These are phyloP conservation scores for Solanum lignicaule DNA, from an alignment of 257 asterid species.

Conservation along the genomic window DNA sequence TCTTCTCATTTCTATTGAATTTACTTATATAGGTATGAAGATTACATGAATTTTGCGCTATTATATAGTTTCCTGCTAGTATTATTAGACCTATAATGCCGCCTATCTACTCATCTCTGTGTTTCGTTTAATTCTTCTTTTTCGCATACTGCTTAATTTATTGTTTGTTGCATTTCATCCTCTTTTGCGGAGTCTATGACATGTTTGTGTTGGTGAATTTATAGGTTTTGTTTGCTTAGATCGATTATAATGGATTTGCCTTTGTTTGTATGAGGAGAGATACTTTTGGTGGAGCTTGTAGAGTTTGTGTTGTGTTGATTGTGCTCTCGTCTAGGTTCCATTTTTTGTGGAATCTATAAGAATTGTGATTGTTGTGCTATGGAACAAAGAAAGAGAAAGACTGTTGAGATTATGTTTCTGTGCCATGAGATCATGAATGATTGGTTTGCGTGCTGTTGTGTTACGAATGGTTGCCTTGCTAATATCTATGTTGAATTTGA, in stretches of 20 bases:
- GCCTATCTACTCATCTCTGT: neutral
- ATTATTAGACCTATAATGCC: neutral
- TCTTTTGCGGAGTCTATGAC: neutral
- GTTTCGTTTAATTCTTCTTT: neutral
- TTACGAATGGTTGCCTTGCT: neutral
- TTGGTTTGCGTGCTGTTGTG: neutral
- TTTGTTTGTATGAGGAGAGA: neutral
- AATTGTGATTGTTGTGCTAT: neutral
- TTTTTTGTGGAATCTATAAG: neutral
- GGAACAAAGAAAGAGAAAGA: neutral
- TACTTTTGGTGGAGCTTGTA: neutral
- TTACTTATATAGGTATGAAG: neutral
- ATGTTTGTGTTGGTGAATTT: neutral
- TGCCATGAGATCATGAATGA: neutral
- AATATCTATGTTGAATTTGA: neutral
- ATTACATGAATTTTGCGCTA: neutral
- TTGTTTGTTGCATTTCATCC: neutral
- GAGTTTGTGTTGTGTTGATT: neutral
- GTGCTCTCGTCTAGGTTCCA: neutral
- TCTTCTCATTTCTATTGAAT: neutral
- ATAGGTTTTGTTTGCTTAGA: neutral
- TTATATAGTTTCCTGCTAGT: neutral
- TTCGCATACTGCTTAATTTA: neutral
- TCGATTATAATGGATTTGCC: neutral
- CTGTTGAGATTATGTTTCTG: neutral